A percentile compares a stretch with the other conserved stretches of the same genome.
phyloP scores from a whole-genome alignment of 768 basidiomycete species.

The Tricholomella constricta region DNA sequence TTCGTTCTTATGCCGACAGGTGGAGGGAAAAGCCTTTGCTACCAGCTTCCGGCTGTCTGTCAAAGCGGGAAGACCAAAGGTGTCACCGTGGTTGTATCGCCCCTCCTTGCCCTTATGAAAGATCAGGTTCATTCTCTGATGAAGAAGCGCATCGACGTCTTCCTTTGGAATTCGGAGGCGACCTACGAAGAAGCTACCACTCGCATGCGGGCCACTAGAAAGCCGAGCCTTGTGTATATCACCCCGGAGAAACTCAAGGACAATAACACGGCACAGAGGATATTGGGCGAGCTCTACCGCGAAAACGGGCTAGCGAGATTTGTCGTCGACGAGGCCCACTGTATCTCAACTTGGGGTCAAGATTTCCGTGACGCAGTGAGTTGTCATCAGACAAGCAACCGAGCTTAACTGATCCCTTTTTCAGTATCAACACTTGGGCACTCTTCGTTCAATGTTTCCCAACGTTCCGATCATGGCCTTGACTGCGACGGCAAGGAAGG shows the following conservation, averaged over 20 bases:
- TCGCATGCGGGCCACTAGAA: conserved; percentile 46
- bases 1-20: conserved; percentile 98
- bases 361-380: conserved; percentile 85
- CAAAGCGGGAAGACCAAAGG: conserved; percentile 68
- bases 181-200: conserved; percentile 39
- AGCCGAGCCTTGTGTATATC: conserved; percentile 77
- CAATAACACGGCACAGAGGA: conserved; percentile 53
- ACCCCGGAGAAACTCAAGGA: conserved; percentile 88
- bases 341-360: conserved; percentile 92
- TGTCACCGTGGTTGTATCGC: conserved; percentile 88
- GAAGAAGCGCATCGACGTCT: conserved; percentile 66
- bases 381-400: conserved; percentile 3
- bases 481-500: conserved; percentile 89
- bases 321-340: conserved; percentile 96
- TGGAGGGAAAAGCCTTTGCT: conserved; percentile 88
- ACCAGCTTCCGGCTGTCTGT: conserved; percentile 89
- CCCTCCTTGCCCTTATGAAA: conserved; percentile 83
- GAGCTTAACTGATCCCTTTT: conserved; percentile 2
- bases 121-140: conserved; percentile 81
- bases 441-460: conserved; percentile 74
- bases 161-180: conserved; percentile 66
- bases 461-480: conserved; percentile 91
- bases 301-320: conserved; percentile 74
- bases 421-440: conserved; percentile 69
- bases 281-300: conserved; percentile 60